Percentiles rank a stretch among this genome's conserved stretches.
phyloP scores from a whole-genome alignment of 805 yeast genomes.

The Monosporozyma yasuniensis region DNA sequence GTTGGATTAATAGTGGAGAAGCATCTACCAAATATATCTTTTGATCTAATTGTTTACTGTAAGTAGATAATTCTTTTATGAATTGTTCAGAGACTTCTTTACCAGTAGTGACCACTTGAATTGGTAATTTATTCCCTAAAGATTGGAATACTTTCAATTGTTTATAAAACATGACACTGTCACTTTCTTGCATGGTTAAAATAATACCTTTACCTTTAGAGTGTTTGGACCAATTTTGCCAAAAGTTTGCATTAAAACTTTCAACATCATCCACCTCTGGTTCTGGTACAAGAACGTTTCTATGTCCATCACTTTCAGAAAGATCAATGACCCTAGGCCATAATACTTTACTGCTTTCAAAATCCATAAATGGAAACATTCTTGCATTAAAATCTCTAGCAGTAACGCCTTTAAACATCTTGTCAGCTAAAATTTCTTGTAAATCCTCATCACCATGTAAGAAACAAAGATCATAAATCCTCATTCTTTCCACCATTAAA shows the following conservation, averaged over 20 bases:
- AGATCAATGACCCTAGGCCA: conserved; percentile 1
- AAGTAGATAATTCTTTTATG: conserved; percentile 8
- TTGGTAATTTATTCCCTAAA: conserved; percentile 18
- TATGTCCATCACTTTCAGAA: not conserved
- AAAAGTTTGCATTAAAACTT: conserved; percentile 17
- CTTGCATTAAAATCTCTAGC: conserved; percentile 2
- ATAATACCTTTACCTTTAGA: conserved; percentile 24
- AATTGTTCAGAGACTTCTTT: conserved; percentile 16
- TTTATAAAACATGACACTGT: conserved; percentile 14
- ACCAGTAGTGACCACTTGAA: conserved; percentile 27
- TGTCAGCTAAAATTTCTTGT: not conserved
- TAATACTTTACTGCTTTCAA: not conserved
- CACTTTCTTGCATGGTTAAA: conserved; percentile 17
- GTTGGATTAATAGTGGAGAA: conserved; percentile 12
- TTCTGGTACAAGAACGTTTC: conserved; percentile 4
- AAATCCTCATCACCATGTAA: conserved; percentile 5
- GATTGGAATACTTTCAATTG: conserved; percentile 19
- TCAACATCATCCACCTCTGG: not conserved
- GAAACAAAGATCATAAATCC: conserved; percentile 25
- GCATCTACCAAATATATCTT: conserved; percentile 19
- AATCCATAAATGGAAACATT: conserved; percentile 3
- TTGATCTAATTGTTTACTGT: conserved; percentile 13
- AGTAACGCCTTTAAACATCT: not conserved
- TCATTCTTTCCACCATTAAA: conserved; percentile 16
- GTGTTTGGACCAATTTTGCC: conserved; percentile 19